These are phyloP conservation scores for Ambrosia artemisiifolia DNA, from an alignment of 129 eudicot genomes.

Conservation along the genomic window DNA sequence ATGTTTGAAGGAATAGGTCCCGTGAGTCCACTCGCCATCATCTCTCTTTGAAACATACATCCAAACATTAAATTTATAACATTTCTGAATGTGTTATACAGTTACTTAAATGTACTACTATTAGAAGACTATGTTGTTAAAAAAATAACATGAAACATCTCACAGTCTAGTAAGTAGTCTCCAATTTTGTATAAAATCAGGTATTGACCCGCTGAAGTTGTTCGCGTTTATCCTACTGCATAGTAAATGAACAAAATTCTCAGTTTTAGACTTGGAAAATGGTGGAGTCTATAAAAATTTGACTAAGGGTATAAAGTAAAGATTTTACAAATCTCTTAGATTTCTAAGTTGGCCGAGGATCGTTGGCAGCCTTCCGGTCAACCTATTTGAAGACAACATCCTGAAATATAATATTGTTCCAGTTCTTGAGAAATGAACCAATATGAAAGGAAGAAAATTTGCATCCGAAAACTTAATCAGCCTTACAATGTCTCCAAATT, in stretches of 20 bases:
- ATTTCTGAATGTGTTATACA: not conserved
- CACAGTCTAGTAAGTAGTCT: constrained; percentile 62
- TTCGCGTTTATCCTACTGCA: constrained; percentile 80
- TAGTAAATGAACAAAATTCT: not conserved
- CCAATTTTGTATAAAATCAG: constrained; percentile 74
- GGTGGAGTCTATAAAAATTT: not conserved
- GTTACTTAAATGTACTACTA: not conserved
- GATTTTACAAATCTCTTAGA: constrained; percentile 61
- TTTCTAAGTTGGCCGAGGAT: constrained; percentile 49
- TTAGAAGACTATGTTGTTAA: not conserved
- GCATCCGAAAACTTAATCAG: not conserved
- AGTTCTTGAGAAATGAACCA: not conserved
- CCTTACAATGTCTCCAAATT: constrained; percentile 57
- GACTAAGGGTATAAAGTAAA: not conserved
- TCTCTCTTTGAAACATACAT: constrained; percentile 43
- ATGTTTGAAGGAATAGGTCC: constrained; percentile 76
- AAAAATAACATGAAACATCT: constrained; percentile 20
- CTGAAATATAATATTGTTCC: constrained; percentile 35
- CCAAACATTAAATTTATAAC: not conserved
- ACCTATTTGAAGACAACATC: constrained; percentile 68
- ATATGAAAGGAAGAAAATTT: not conserved
- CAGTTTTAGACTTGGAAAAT: not conserved
- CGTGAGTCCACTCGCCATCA: constrained; percentile 64
- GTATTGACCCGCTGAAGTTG: constrained; percentile 68
- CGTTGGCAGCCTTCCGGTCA: constrained; percentile 61